Base-by-base conservation (phyloP, 139 green algal genomes). In the Tetraselmis striata region DNA sequence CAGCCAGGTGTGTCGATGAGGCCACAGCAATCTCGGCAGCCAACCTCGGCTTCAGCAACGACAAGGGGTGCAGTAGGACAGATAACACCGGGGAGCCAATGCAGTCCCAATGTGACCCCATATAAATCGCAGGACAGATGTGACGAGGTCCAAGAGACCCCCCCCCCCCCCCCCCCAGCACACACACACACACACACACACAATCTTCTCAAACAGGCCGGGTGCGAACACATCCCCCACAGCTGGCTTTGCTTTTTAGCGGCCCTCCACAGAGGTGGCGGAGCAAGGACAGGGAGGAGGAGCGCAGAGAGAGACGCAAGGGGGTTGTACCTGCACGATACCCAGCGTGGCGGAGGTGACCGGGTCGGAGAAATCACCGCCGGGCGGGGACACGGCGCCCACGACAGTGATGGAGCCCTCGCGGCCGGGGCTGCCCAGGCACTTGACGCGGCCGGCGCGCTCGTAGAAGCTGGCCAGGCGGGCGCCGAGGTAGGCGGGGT, bases 371-470 rank as follows among this genome's bases (percentile, higher is more conserved):
- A 99, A 99, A 88, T 99, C 97, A 27, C 97, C 97, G 29, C 97
- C 97, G 59, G 97, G 97, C 0, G 97, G 97, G 2, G 95, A 98
- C 77, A 99, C 97, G 18, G 97, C 97, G 32, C 97, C 97, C 28
- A 99, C 97, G 59, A 99, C 98, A 79, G 97, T 99, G 27, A 99
- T 96, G 75, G 87, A 95, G 82, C 97, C 97, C 90, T 98, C 94
- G 31, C 97, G 92, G 80, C 94, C 89, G 79, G 97, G 97, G 0
- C 83, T 90, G 2, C 97, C 97, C 83, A 99, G 88, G 89, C 97
- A 99, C 31, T 87, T 88, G 58, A 98, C 96, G 59, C 96, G 93
- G 29, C 97, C 97, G 26, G 97, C 97, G 74, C 97, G 93, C 93
- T 99, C 97, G 88, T 99, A 99, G 92, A 99, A 99, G 23, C 92